phyloP scores from a whole-genome alignment of 495 filamentous ascomycete species.

The Penicillium paradoxum region DNA sequence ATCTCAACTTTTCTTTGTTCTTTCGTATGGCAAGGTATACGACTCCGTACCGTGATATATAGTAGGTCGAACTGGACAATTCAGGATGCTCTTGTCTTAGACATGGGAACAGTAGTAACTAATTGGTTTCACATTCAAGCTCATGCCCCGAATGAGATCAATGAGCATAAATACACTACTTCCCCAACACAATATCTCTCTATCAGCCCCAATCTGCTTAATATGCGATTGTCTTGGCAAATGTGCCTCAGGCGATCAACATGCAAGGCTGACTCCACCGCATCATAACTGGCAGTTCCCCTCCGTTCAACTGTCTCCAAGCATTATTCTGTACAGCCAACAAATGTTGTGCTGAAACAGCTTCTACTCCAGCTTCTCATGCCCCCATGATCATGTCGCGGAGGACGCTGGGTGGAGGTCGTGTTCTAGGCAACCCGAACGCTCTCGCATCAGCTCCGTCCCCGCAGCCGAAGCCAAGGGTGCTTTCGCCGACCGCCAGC shows the following conservation, averaged over 20 bases:
- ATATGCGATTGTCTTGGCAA: background rate
- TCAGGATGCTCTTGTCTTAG: too few relatives aligned
- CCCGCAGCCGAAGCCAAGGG: conserved; percentile 50
- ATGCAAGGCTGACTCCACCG: conserved; percentile 27
- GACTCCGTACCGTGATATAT: background rate
- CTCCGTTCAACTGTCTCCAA: conserved; percentile 7
- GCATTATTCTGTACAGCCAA: conserved; percentile 17
- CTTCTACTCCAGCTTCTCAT: conserved; percentile 32
- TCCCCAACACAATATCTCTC: too few relatives aligned
- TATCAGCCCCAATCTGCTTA: background rate
- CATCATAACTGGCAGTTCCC: conserved; percentile 21
- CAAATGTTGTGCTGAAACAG: conserved; percentile 16
- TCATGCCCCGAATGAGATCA: too few relatives aligned
- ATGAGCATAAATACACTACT: too few relatives aligned
- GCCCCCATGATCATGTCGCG: conserved; percentile 61
- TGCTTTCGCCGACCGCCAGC: conserved; percentile 57
- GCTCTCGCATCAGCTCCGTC: conserved; percentile 61
- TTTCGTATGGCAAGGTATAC: background rate
- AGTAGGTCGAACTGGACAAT: too few relatives aligned
- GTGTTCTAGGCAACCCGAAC: conserved; percentile 79
- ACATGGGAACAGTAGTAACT: too few relatives aligned
- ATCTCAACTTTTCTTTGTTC: background rate
- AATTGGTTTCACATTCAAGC: too few relatives aligned
- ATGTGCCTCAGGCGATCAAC: conserved; percentile 19
- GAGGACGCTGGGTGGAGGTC: conserved; percentile 81